A percentile compares a stretch with the other conserved stretches of the same genome.
These are phyloP conservation scores for Eucalyptus marginata DNA, from an alignment of 345 rosid genomes.

Conservation along the genomic window DNA sequence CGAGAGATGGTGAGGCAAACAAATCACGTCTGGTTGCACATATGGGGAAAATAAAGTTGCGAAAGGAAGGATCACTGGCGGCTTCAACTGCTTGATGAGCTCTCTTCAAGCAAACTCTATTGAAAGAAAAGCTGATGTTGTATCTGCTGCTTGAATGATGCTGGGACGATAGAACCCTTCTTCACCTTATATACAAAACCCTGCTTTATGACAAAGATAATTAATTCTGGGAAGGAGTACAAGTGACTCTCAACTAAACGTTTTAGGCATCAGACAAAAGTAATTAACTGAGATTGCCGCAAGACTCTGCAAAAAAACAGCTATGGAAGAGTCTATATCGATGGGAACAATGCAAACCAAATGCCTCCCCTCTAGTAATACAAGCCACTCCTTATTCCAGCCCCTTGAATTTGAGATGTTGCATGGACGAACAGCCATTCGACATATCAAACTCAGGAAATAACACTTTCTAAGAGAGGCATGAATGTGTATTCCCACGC, in stretches of 20 bases:
- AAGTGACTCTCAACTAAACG: background rate
- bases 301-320: background rate
- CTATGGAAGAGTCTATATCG: background rate
- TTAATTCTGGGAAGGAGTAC: background rate
- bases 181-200: background rate
- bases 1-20: background rate
- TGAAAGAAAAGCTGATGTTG: constrained; percentile 24
- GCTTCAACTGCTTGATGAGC: too few relatives aligned
- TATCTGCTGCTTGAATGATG: constrained; percentile 7
- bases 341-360: background rate
- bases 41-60: too few relatives aligned
- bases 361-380: background rate
- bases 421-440: background rate
- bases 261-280: background rate
- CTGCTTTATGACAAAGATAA: background rate
- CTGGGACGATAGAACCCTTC: constrained; percentile 6
- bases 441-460: background rate
- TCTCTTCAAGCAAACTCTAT: too few relatives aligned
- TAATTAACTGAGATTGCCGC: background rate
- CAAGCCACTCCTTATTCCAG: background rate
- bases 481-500: background rate
- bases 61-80: too few relatives aligned
- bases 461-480: background rate
- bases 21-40: background rate
- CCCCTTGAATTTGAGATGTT: background rate